Base-by-base conservation (phyloP, 176 grass and related monocot genomes). In the Oryza glumipatula region DNA sequence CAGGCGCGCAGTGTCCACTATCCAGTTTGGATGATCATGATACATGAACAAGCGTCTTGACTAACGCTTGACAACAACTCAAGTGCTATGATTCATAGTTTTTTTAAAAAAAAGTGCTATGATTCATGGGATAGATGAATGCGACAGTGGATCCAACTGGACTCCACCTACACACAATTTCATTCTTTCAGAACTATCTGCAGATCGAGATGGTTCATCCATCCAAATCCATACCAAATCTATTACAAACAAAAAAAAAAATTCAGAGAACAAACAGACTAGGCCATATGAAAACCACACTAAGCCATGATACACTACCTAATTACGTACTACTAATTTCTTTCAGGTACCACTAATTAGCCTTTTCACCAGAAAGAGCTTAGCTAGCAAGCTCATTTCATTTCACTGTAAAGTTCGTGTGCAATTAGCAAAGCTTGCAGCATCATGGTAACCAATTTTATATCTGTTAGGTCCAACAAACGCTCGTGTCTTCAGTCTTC, bases 401-500 rank as follows among this genome's bases (percentile, higher is more conserved):
- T 39, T 38, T 38, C 36, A 38, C 10, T 0, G 1, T 16, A 54
- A 70, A 70, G 75, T 45, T 19, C 51, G 78, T 61, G 47, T n/a
- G 63, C 19, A 46, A 69, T 76, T 4, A 32, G 23, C 24, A 21
- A 0, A 21, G 44, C 33, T 76, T 32, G 35, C 19, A 8, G 38
- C 26, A 70, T 48, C 47, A 64, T n/a, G 39, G 49, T 30, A 77
- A 56, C 49, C 43, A 21, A 4, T 11, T 61, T 48, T 52, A 1
- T 65, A 26, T n/a, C 28, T 24, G 60, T 88, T 74, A 77, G 88
- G 88, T 86, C 78, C 73, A 89, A 77, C 83, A 46, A 85, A 76
- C 48, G 23, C 66, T 48, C 12, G 2, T 71, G 72, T 76, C 71
- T 39, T 48, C 21, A 32, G 72, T 76, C 71, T 39, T 48, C 21